Evolutionary conservation across 805 yeast species (phyloP), one percentile per base, ranked within the genome.

Genomic region (Starmera dryadoides): DNA sequence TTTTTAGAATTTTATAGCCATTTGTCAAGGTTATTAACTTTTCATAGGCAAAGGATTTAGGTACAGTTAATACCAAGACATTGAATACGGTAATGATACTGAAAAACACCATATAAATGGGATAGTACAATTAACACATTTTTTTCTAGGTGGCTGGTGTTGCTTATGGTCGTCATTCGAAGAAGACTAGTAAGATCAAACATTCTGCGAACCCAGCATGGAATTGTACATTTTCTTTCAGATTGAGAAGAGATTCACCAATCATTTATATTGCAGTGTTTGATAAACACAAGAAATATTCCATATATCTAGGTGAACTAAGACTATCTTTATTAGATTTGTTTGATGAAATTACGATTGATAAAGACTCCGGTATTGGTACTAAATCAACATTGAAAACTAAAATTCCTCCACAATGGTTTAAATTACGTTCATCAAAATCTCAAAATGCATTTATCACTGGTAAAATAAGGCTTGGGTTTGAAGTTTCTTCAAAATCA

Each of bases 391-490:
- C n/a, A n/a, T 16, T 42, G n/a, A 25, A 34, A 9, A 41, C 45
- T 4, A 47, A 39, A 28, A 31, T 48, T 9, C 44, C 39, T 1
- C 55, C 71, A 9, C 59, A 64, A 36, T 74, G 77, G 77, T 68
- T 64, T 47, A 61, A 63, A 42, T 51, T 74, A 6, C 61, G 63
- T 36, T 68, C 75, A 7, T 64, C 64, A 18, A 56, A 53, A 33
- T 50, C 58, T 1, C 55, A 66, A 38, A 63, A 65, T 30, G 54
- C 66, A 12, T 74, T 62, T 48, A 71, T 72, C 11, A 70, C 77
- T 1, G 79, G 79, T 0, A 68, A 75, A 0, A 40, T 74, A 12
- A 54, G 69, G 18, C 37, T 69, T 9, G 66, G 70, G 28, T 64
- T 72, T 41, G 71, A 68, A 39, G 45, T 73, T 36, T 46, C 51